Percentiles rank a stretch among this genome's conserved stretches.
Conservation (phyloP, 495 filamentous ascomycete species). For the Annulohypoxylon maeteangense region DNA sequence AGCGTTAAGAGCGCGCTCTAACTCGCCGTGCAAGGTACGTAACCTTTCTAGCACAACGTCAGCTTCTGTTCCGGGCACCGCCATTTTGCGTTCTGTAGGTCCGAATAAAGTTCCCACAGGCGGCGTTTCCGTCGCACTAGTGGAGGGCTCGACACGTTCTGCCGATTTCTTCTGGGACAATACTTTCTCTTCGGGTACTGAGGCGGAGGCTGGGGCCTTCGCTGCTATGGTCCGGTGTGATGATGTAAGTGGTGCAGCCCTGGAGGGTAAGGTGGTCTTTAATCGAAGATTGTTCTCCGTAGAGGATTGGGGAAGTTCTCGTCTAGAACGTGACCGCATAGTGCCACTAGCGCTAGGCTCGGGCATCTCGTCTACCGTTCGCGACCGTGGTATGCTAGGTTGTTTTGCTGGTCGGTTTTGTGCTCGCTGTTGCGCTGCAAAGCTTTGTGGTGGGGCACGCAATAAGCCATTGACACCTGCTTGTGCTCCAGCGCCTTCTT, state of each 20-base stretch:
- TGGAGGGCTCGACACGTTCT: slow-evolving; percentile 3
- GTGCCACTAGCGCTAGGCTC: slow-evolving; percentile 44
- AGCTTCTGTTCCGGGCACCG: slow-evolving; percentile 60
- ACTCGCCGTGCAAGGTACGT: slow-evolving; percentile 59
- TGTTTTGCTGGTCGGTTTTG: slow-evolving; percentile 51
- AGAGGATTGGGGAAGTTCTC: slow-evolving; percentile 38
- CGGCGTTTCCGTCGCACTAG: slow-evolving; percentile 10
- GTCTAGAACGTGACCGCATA: slow-evolving; percentile 45
- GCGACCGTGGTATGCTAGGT: slow-evolving; percentile 34
- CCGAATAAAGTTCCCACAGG: slow-evolving; percentile 56
- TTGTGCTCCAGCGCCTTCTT: slow-evolving; percentile 49
- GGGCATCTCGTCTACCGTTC: slow-evolving; percentile 36
- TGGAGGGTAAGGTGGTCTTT: slow-evolving; percentile 21
- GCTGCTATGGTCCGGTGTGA: neutral
- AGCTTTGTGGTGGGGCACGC: slow-evolving; percentile 63
- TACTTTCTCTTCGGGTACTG: slow-evolving; percentile 3
- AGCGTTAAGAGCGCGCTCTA: slow-evolving; percentile 67
- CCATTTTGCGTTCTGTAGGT: slow-evolving; percentile 60
- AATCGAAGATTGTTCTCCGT: slow-evolving; percentile 32
- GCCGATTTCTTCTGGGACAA: slow-evolving; percentile 2
- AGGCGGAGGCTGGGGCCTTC: neutral
- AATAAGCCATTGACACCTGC: slow-evolving; percentile 49
- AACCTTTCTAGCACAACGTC: slow-evolving; percentile 63
- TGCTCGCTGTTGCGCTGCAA: slow-evolving; percentile 68
- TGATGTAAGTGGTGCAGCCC: neutral